Conservation (phyloP, 352 stramenopile species). For the Globisporangium camurandrum region DNA sequence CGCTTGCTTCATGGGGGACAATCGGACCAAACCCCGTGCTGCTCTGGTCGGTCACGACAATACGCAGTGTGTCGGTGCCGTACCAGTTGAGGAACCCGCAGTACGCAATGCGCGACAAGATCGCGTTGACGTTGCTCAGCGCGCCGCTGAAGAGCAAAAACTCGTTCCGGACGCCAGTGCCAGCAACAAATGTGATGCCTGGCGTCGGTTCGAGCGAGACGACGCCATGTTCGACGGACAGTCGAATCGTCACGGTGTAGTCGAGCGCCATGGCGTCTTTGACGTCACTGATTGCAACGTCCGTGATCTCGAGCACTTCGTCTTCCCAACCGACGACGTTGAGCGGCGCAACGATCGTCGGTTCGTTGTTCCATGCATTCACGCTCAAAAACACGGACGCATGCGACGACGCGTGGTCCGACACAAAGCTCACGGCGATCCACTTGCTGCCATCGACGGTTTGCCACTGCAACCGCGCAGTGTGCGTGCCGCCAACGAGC, state of each 20-base stretch:
- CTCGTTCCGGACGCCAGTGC: conserved; percentile 37
- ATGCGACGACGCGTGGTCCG: conserved; percentile 53
- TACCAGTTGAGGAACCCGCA: conserved; percentile 69
- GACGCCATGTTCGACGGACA: conserved; percentile 52
- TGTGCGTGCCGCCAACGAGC: conserved; percentile 49
- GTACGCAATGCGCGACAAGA: conserved; percentile 44
- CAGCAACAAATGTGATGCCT: conserved; percentile 54
- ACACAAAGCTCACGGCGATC: conserved; percentile 64
- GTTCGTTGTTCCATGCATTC: conserved; percentile 67
- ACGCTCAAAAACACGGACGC: conserved; percentile 62
- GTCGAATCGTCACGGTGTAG: conserved; percentile 48
- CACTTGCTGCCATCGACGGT: conserved; percentile 63
- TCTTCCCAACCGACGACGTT: conserved; percentile 44
- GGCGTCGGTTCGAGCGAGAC: conserved; percentile 38
- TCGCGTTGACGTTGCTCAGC: conserved; percentile 48
- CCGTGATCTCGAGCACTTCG: conserved; percentile 22
- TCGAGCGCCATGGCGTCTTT: conserved; percentile 42
- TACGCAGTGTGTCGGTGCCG: conserved; percentile 40
- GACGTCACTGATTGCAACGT: conserved; percentile 40
- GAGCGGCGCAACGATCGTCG: conserved; percentile 30
- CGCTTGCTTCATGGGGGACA: conserved; percentile 24
- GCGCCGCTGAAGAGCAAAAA: conserved; percentile 58
- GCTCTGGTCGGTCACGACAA: conserved; percentile 57
- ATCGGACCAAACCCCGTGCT: conserved; percentile 44
- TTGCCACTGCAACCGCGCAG: conserved; percentile 64